These are phyloP conservation scores for Lactifluus echinatus DNA, from an alignment of 768 basidiomycete species.

Conservation along the genomic window DNA sequence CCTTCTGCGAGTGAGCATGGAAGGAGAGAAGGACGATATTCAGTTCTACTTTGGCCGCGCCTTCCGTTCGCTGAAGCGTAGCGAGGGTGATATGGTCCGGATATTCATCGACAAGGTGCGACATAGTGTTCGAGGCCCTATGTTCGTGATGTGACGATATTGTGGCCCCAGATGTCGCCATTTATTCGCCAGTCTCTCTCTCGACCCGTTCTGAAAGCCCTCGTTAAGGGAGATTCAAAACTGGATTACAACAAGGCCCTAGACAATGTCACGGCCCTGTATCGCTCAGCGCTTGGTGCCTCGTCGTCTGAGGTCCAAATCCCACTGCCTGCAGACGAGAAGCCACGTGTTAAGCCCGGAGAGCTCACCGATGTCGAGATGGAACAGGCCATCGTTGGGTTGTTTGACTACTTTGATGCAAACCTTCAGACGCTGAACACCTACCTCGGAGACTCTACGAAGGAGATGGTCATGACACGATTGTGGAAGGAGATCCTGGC, in stretches of 20 bases:
- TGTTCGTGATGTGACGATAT: not conserved
- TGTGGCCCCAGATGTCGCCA: slow-evolving; percentile 75
- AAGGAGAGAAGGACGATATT: slow-evolving; percentile 97
- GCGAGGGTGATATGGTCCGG: slow-evolving; percentile 91
- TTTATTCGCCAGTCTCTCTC: slow-evolving; percentile 86
- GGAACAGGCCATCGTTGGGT: slow-evolving; percentile 80
- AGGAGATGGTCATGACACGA: slow-evolving; percentile 85
- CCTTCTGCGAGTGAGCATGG: slow-evolving; percentile 89
- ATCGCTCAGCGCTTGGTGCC: slow-evolving; percentile 69
- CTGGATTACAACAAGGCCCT: slow-evolving; percentile 89
- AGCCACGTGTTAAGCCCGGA: slow-evolving; percentile 68
- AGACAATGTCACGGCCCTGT: slow-evolving; percentile 71
- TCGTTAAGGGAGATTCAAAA: slow-evolving; percentile 55
- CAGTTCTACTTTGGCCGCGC: slow-evolving; percentile 96
- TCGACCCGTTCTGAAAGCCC: slow-evolving; percentile 59
- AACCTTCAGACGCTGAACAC: slow-evolving; percentile 89
- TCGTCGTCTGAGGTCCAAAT: slow-evolving; percentile 63
- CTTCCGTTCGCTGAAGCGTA: slow-evolving; percentile 87
- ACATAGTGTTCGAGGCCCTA: not conserved
- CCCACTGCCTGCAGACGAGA: slow-evolving; percentile 65
- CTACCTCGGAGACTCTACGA: slow-evolving; percentile 72
- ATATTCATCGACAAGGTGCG: slow-evolving; percentile 94
- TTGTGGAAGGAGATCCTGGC: slow-evolving; percentile 94
- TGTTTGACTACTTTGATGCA: slow-evolving; percentile 95
- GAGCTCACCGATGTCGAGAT: slow-evolving; percentile 89